Conservation (phyloP, 306 rosid species). For the Corylus avellana region DNA sequence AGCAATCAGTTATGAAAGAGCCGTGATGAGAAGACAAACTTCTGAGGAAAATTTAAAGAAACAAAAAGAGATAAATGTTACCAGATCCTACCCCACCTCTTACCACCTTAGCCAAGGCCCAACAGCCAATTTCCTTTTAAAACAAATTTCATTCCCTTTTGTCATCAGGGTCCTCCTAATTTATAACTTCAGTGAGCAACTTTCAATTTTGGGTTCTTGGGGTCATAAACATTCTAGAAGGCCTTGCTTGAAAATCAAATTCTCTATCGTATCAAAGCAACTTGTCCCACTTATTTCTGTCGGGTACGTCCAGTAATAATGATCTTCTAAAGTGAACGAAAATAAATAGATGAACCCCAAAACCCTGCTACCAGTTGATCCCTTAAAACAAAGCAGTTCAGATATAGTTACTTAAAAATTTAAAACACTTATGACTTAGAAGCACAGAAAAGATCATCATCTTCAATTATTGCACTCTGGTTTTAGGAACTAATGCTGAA, state of each 20-base stretch:
- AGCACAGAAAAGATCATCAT: background rate
- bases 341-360: background rate
- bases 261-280: background rate
- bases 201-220: conserved; percentile 1
- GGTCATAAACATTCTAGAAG: background rate
- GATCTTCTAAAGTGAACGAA: background rate
- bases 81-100: background rate
- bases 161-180: background rate
- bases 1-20: background rate
- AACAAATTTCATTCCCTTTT: background rate
- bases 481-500: background rate
- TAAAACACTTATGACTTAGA: background rate
- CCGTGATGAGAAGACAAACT: background rate
- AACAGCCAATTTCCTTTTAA: background rate
- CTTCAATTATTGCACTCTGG: background rate
- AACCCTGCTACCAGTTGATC: background rate
- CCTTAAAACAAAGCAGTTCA: background rate
- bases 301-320: background rate
- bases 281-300: background rate
- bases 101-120: background rate
- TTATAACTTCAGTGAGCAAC: background rate
- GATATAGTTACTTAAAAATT: background rate
- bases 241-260: no score
- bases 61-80: background rate
- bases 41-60: background rate